Base-by-base conservation (phyloP, 345 rosid genomes). In the Moricandia moricandioides region DNA sequence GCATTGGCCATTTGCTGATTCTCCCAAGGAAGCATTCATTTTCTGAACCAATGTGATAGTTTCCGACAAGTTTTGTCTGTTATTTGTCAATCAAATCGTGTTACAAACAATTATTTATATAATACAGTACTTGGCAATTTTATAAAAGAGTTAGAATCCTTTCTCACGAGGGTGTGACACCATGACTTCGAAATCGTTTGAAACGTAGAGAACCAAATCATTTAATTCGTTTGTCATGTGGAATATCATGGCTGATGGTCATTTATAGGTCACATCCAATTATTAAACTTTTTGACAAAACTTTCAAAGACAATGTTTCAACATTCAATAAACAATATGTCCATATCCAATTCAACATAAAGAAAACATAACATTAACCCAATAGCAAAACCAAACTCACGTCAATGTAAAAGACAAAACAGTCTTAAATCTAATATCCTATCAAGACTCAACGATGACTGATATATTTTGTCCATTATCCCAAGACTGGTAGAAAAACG, bases 11-110 rank as follows among this genome's bases (percentile, higher is more conserved):
- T 75, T 57, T 12, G 55, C 18, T 8, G 90, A 81, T 77, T 84
- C 76, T 16, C 88, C 86, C 16, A 75, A 61, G 6, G 92, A 86
- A 43, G 79, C 83, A 73, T 91, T 91, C 91, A 91, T 89, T 72
- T 83, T 79, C 68, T 79, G 85, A 47, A 93, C 52, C 59, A 29
- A 84, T 70, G 69, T 86, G 77, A 85, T 11, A 85, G 78, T 88
- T 93, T 72, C 90, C 92, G 64, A 91, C 83, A 33, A 91, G 87
- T 83, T 80, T 85, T 6, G 87, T 82, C 18, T 77, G 84, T 59
- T 96, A 91, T 81, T 88, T 88, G 73, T 91, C 96, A 75, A 93
- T 83, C 83, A 91, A 83, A 82, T 91, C 90, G 91, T 91, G 79
- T 81, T 70, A 61, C 51, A 64, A 56, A 61, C 39, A 59, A 4